phyloP scores from a whole-genome alignment of 1,139 yeast genomes.

The Scheffersomyces titani region DNA sequence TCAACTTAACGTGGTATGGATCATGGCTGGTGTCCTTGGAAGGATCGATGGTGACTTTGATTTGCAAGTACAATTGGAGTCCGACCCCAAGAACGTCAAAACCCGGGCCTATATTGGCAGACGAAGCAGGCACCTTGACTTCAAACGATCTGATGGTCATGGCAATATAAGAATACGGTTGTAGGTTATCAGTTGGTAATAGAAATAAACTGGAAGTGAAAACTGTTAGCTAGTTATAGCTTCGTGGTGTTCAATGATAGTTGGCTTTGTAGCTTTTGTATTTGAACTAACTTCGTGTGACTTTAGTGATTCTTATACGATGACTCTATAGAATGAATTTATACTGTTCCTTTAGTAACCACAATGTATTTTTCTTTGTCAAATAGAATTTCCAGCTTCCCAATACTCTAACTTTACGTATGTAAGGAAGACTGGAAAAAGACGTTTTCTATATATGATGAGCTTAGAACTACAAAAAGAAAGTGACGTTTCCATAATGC shows the following conservation, averaged over 20 bases:
- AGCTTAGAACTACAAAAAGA: neutral
- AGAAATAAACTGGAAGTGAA: neutral
- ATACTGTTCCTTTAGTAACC: no score
- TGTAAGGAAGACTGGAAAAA: no score
- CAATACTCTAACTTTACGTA: no score
- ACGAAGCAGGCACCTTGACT: slow-evolving; percentile 90
- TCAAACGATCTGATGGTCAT: slow-evolving; percentile 37
- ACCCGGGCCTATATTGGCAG: slow-evolving; percentile 98
- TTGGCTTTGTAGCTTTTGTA: no score
- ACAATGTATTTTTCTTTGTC: no score
- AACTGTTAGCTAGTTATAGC: neutral
- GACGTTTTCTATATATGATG: no score
- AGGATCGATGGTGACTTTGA: slow-evolving; percentile 66
- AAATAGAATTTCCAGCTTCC: no score
- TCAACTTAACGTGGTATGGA: slow-evolving; percentile 66
- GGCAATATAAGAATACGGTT: neutral
- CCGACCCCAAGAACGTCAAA: slow-evolving; percentile 96
- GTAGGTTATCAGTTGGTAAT: neutral
- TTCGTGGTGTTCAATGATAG: neutral
- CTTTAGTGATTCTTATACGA: no score
- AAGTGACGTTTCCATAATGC: neutral
- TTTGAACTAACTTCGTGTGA: no score
- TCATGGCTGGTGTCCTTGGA: slow-evolving; percentile 53
- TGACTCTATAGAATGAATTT: no score
- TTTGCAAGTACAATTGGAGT: slow-evolving; percentile 67